Conservation (phyloP, 768 basidiomycete species). For the Calocybe gangraenosa region DNA sequence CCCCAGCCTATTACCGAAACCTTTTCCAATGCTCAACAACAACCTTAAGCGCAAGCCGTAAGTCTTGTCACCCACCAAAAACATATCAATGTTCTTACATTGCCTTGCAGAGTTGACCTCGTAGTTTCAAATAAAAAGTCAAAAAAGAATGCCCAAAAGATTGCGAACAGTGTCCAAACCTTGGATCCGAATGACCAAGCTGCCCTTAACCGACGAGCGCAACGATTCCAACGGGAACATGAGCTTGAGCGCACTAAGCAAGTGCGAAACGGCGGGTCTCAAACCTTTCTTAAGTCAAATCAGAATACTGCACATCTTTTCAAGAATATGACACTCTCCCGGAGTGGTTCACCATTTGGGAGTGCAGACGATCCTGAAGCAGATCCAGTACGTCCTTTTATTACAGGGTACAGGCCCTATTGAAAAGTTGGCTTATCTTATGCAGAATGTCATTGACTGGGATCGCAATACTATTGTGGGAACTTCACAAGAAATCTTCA, state of each 20-base stretch:
- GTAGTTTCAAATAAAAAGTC: constrained; percentile 44
- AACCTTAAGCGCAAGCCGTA: constrained; percentile 72
- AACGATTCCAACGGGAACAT: constrained; percentile 89
- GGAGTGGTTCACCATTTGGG: constrained; percentile 46
- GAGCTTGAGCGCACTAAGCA: constrained; percentile 74
- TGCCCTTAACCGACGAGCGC: constrained; percentile 72
- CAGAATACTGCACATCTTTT: constrained; percentile 51
- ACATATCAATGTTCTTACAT: background rate
- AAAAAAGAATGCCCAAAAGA: constrained; percentile 15
- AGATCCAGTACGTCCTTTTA: constrained; percentile 53
- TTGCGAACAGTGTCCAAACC: constrained; percentile 17
- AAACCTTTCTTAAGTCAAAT: constrained; percentile 40
- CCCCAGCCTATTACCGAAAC: constrained; percentile 49
- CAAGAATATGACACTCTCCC: constrained; percentile 41
- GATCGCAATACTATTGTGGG: constrained; percentile 95
- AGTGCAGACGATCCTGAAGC: constrained; percentile 66
- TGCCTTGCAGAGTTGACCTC: constrained; percentile 32
- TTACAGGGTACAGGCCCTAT: constrained; percentile 1
- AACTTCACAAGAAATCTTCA: constrained; percentile 84
- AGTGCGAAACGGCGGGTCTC: constrained; percentile 27
- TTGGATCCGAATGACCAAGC: constrained; percentile 63
- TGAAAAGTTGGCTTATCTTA: background rate
- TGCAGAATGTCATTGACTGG: constrained; percentile 94
- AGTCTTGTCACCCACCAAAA: background rate
- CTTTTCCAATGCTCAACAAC: constrained; percentile 39